phyloP scores from a whole-genome alignment of 768 basidiomycete species.

The Pleurotus eryngii region DNA sequence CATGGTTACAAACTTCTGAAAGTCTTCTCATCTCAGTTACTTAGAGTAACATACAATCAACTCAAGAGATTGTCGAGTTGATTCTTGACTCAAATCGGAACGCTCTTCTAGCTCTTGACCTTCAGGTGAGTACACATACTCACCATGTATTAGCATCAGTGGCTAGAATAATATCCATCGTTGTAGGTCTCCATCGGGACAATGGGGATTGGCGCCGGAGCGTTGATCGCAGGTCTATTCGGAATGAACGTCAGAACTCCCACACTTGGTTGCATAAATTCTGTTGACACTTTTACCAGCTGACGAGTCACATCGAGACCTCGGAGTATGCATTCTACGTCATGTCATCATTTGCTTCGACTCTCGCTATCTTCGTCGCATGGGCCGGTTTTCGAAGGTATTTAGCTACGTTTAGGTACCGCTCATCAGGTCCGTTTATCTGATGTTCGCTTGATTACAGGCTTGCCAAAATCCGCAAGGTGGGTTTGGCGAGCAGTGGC shows the following conservation, averaged over 20 bases:
- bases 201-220: conserved; percentile 88
- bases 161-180: too few species aligned
- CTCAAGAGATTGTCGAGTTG: conserved; percentile 96
- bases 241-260: conserved; percentile 86
- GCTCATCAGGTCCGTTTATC: conserved; percentile 2
- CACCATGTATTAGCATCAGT: too few species aligned
- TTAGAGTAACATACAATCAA: conserved; percentile 91
- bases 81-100: conserved; percentile 97
- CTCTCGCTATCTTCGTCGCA: conserved; percentile 59
- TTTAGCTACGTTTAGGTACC: conserved; percentile 8
- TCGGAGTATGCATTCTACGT: conserved; percentile 72
- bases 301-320: conserved; percentile 71
- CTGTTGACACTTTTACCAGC: conserved; percentile 33
- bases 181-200: conserved; percentile 87
- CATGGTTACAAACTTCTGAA: conserved; percentile 8
- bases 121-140: conserved; percentile 53
- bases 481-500: conserved; percentile 38
- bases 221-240: conserved; percentile 86
- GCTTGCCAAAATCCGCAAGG: conserved; percentile 43
- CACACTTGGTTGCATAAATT: conserved; percentile 9
- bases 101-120: conserved; percentile 83
- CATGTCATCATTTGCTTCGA: conserved; percentile 57
- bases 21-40: neutral
- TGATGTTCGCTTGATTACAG: conserved; percentile 19
- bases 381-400: conserved; percentile 64